phyloP scores from a whole-genome alignment of 306 rosid species.

The Glycine tomentella region DNA sequence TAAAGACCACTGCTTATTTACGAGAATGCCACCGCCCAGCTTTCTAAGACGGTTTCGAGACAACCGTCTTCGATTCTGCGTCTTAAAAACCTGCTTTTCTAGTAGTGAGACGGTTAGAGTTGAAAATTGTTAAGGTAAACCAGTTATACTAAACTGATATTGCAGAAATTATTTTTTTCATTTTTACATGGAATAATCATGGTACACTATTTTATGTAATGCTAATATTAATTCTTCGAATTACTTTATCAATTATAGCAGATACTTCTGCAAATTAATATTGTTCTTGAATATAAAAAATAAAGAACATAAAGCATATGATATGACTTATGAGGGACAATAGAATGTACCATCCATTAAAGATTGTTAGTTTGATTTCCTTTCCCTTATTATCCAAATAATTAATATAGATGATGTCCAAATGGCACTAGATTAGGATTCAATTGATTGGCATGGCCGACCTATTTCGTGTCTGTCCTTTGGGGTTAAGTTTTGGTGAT shows the following conservation, averaged over 20 bases:
- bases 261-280: background rate
- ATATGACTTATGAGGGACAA: background rate
- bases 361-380: background rate
- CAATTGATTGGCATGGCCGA: background rate
- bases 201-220: background rate
- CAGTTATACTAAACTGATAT: no score
- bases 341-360: background rate
- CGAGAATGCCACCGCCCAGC: no score
- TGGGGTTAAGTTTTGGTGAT: conserved; percentile 25
- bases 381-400: background rate
- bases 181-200: background rate
- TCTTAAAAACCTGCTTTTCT: no score
- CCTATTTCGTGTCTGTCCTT: background rate
- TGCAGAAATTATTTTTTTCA: background rate
- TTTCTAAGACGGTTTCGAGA: no score
- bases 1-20: no score
- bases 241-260: background rate
- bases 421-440: background rate
- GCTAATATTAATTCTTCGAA: background rate
- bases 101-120: background rate
- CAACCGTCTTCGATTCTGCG: no score
- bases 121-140: background rate
- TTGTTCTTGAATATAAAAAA: background rate
- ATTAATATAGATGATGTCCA: background rate
- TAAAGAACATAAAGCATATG: background rate